Base-by-base conservation (phyloP, 352 stramenopile genomes). In the Phytophthora chlamydospora region DNA sequence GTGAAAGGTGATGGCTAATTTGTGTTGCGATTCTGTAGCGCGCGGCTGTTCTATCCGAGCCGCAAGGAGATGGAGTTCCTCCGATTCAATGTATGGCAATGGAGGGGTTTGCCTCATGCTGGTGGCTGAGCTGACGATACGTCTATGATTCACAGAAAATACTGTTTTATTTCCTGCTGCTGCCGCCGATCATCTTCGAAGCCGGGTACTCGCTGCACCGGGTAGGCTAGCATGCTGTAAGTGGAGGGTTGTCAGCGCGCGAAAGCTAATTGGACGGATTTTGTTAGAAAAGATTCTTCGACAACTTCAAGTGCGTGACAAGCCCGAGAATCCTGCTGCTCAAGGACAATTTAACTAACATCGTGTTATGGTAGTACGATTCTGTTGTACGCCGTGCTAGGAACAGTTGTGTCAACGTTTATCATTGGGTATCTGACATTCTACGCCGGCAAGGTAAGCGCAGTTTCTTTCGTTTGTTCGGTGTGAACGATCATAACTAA, bases 181-280 rank as follows among this genome's bases (percentile, higher is more conserved):
- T 99, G 38, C 97, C 97, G 16, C 95, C 96, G 6, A 99, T 99
- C 55, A 99, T 99, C 57, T 99, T 99, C 64, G 96, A 99, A 76
- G 96, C 95, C 0, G 96, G 96, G 0, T 98, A 98, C 69, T 97
- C 90, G 31, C 71, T 98, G 1, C 80, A 94, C 68, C 73, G 82
- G 65, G 82, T 89, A 66, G 16, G 57, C n/a, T 21, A n/a, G 34
- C 34, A 39, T 32, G 27, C 24, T 38, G 32, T 12, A 39, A 27
- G 24, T 27, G 3, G n/a, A 34, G 14, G 4, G 19, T 59, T 10
- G 10, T 35, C 27, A 2, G 47, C 33, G 7, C 41, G 14, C 45
- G 6, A 9, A 27, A 13, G 33, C 21, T 11, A 39, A 6, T 34
- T 19, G 41, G 10, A 52, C 34, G 17, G 12, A 16, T 14, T 53